Evolutionary conservation across 352 stramenopile genomes (phyloP).

Genomic region (Globisporangium sylvaticum): DNA sequence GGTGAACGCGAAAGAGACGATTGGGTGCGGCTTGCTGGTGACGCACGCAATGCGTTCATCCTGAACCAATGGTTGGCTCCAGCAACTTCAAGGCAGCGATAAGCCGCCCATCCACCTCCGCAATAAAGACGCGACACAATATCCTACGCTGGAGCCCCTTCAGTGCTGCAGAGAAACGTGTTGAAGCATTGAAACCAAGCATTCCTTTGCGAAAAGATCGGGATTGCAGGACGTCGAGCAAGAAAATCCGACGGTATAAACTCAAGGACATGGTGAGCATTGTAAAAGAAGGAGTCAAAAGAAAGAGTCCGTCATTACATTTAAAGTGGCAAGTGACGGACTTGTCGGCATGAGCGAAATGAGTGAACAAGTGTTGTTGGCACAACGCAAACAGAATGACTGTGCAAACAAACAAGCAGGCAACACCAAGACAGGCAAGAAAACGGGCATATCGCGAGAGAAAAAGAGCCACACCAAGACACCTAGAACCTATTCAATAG

Average conservation of each 20-base stretch:
- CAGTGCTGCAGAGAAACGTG: background rate
- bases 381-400: background rate
- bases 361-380: background rate
- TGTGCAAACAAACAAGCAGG: conserved; percentile 6
- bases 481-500: background rate
- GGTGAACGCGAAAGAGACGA: conserved; percentile 14
- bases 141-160: background rate
- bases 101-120: background rate
- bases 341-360: background rate
- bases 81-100: background rate
- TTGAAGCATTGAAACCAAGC: background rate
- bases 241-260: background rate
- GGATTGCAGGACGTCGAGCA: background rate
- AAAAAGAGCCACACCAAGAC: background rate
- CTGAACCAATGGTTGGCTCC: conserved; percentile 22
- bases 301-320: background rate
- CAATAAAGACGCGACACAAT: background rate
- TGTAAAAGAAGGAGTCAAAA: too few relatives aligned
- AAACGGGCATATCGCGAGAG: background rate
- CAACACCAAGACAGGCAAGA: conserved; percentile 2
- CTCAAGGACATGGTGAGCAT: background rate
- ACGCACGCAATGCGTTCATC: conserved; percentile 26
- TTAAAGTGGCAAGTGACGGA: background rate
- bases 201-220: background rate
- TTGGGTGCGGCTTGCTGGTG: conserved; percentile 23